phyloP scores from a whole-genome alignment of 352 stramenopile species.

The Globisporangium rhizosaccharum region DNA sequence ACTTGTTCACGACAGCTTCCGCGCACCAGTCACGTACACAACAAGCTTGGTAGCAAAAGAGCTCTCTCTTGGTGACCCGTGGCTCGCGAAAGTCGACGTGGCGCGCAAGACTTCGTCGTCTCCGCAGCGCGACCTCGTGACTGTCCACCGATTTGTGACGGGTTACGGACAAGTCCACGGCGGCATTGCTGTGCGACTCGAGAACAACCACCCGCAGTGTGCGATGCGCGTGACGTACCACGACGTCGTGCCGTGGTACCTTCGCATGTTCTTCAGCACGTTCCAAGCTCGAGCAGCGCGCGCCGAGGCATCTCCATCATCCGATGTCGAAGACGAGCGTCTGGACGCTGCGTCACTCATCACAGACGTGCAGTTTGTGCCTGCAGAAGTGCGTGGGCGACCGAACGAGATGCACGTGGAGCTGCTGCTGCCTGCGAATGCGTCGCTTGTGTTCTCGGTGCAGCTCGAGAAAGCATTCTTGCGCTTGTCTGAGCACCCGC shows the following conservation, averaged over 20 bases:
- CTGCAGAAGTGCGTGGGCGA: constrained; percentile 42
- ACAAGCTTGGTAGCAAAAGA: constrained; percentile 5
- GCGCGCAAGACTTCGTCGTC: neutral
- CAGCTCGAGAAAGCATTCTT: constrained; percentile 83
- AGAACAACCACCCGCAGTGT: constrained; percentile 48
- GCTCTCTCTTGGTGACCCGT: constrained; percentile 9
- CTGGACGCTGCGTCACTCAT: constrained; percentile 14
- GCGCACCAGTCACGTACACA: constrained; percentile 6
- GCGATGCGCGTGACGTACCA: constrained; percentile 60
- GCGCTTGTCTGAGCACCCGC: constrained; percentile 74
- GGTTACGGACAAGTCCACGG: constrained; percentile 72
- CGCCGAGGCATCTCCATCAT: neutral
- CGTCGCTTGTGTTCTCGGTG: constrained; percentile 56
- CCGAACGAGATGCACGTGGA: constrained; percentile 62
- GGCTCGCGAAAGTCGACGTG: constrained; percentile 11
- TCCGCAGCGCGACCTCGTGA: constrained; percentile 28
- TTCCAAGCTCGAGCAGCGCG: constrained; percentile 26
- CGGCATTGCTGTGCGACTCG: constrained; percentile 58
- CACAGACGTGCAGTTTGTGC: constrained; percentile 40
- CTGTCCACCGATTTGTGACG: constrained; percentile 69
- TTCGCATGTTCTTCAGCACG: constrained; percentile 75
- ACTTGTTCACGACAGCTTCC: neutral
- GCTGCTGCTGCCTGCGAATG: constrained; percentile 41
- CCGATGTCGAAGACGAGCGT: constrained; percentile 5
- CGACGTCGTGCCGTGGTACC: constrained; percentile 77